These are phyloP conservation scores for Arctostaphylos glauca DNA, from an alignment of 148 eudicot genomes.

Conservation along the genomic window DNA sequence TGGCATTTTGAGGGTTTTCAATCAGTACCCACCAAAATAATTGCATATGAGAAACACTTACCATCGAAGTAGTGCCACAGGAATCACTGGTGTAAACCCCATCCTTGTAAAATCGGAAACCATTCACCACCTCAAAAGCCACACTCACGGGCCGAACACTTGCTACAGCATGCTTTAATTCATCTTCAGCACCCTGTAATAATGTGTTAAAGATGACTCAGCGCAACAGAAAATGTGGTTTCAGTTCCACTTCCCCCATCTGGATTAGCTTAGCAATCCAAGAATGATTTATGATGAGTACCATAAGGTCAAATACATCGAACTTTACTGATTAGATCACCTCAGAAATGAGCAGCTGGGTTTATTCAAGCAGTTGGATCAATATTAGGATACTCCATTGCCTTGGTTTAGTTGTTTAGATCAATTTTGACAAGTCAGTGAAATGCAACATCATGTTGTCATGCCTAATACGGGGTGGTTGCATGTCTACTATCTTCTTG, in stretches of 20 bases:
- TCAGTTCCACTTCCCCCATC: neutral
- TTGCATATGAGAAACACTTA: conserved; percentile 24
- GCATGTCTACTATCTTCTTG: too few relatives aligned
- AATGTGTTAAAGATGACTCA: neutral
- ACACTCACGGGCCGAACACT: conserved; percentile 87
- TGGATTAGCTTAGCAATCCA: neutral
- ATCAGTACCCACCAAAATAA: neutral
- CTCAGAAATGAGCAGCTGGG: neutral
- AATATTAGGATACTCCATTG: neutral
- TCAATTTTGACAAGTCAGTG: too few relatives aligned
- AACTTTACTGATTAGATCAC: neutral
- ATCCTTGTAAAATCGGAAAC: conserved; percentile 58
- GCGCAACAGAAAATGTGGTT: neutral
- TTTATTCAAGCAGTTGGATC: neutral
- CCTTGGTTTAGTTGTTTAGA: neutral
- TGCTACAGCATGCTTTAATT: conserved; percentile 91
- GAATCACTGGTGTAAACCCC: conserved; percentile 88
- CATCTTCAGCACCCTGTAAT: conserved; percentile 92
- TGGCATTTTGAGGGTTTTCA: neutral
- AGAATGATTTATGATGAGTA: neutral
- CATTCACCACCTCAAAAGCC: conserved; percentile 82
- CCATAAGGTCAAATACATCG: neutral
- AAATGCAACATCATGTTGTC: too few relatives aligned
- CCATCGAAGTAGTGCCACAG: conserved; percentile 86
- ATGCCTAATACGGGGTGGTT: too few relatives aligned